Evolutionary conservation across 2,329 filamentous ascomycete genomes (phyloP).

Genomic region (Ophiostoma australiae): DNA sequence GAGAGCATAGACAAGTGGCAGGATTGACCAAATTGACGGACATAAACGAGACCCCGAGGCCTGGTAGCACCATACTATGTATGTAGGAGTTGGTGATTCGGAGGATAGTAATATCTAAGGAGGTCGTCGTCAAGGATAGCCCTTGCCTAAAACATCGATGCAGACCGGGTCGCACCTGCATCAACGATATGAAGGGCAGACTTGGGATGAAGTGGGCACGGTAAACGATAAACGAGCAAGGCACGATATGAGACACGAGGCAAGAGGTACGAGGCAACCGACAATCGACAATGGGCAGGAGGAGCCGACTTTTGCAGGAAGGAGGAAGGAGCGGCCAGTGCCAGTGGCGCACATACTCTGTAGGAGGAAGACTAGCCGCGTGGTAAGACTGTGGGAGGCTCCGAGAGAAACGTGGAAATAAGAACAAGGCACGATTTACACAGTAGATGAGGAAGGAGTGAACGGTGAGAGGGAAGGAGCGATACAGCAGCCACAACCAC

Average conservation of each 20-base stretch:
- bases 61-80: not conserved
- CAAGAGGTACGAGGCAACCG: not conserved
- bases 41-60: not conserved
- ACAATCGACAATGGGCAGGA: not conserved
- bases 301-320: not conserved
- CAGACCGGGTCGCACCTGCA: conserved; percentile 6
- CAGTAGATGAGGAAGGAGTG: not conserved
- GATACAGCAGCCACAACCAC: not conserved
- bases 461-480: conserved; percentile 1
- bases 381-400: not conserved
- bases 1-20: not conserved
- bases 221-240: conserved; percentile 8
- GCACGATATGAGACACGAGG: not conserved
- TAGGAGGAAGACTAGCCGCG: not conserved
- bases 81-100: not conserved
- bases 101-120: not conserved
- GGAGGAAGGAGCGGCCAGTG: not conserved
- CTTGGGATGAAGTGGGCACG: not conserved
- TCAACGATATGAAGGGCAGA: not conserved
- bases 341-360: not conserved
- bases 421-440: not conserved
- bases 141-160: not conserved
- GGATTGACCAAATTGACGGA: not conserved
- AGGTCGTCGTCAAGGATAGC: conserved; percentile 3
- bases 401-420: not conserved